Base-by-base conservation (phyloP, 139 green algal species). In the Eudorina sp. region DNA sequence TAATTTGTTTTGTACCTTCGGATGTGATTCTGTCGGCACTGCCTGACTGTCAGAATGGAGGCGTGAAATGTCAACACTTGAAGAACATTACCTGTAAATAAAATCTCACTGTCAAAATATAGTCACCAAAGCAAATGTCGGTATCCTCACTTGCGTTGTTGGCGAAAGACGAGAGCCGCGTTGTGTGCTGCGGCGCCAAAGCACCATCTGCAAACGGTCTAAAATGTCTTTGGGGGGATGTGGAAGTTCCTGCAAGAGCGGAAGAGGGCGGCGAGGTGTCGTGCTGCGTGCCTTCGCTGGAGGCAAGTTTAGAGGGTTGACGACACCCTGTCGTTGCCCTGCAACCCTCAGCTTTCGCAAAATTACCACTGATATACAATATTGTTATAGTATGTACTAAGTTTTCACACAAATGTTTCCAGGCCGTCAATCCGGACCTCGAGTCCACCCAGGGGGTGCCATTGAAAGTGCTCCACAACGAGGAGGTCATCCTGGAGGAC, bases 231-330 rank as follows among this genome's bases (percentile, higher is more conserved):
- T 86, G 80, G 80, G 62, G 62, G 2, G 45, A 77, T 25, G 80
- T 86, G 5, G 80, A 86, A 25, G 80, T 86, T 36, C 80, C 80
- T 0, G 80, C 80, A 21, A 41, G 62, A 19, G 80, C 41, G 16
- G 80, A 86, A 31, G 43, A 13, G 4, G 58, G 80, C n/a, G 80
- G 80, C 60, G 60, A 77, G 62, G 60, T 86, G 18, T 77, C 80
- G 43, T 86, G 80, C 62, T 86, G 80, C 43, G 80, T 86, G 18
- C 80, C 80, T 29, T 0, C 80, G 41, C 43, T 48, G 14, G 80
- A 86, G 80, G 80, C 77, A 11, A 41, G 41, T 41, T 4, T 31
- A n/a, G 18, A 53, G 4, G 48, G 8, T 9, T 18, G 4, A 8
- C 5, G 45, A 0, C 74, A 64, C 5, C 18, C 74, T 11, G 41